Evolutionary conservation across 495 filamentous ascomycete species (phyloP).

Genomic region (Penicillium tannophilum): DNA sequence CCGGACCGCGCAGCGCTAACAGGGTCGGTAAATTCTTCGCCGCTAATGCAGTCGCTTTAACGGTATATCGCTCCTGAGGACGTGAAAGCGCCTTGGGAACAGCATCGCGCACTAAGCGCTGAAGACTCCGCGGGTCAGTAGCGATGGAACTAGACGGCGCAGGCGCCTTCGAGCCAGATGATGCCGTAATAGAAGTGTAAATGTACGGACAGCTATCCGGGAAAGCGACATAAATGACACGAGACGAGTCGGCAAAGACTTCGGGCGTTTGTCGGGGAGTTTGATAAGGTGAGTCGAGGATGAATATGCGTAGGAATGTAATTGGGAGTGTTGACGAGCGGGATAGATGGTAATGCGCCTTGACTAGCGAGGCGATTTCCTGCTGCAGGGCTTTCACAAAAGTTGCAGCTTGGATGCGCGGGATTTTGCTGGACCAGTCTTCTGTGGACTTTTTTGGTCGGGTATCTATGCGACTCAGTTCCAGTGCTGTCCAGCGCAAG

Average conservation of each 20-base stretch:
- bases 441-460: conserved; percentile 16
- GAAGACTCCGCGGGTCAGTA: conserved; percentile 63
- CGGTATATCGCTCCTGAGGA: conserved; percentile 64
- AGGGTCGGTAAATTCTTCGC: conserved; percentile 70
- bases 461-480: conserved; percentile 46
- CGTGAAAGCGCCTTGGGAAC: conserved; percentile 77
- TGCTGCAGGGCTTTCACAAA: conserved; percentile 74
- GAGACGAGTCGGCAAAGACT: conserved; percentile 55
- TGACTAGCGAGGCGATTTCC: conserved; percentile 71
- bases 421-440: conserved; percentile 54
- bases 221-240: conserved; percentile 75
- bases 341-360: conserved; percentile 77
- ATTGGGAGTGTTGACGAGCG: conserved; percentile 64
- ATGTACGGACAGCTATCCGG: conserved; percentile 75
- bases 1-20: conserved; percentile 64
- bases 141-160: conserved; percentile 29
- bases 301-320: conserved; percentile 71
- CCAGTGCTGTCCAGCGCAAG: conserved; percentile 76
- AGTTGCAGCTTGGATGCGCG: conserved; percentile 73
- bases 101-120: conserved; percentile 68
- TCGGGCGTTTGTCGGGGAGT: conserved; percentile 40
- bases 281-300: conserved; percentile 74
- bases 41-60: conserved; percentile 65
- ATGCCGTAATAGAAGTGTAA: conserved; percentile 64
- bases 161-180: conserved; percentile 31